Base-by-base conservation (phyloP, 805 yeast genomes). In the Komagataella populi region DNA sequence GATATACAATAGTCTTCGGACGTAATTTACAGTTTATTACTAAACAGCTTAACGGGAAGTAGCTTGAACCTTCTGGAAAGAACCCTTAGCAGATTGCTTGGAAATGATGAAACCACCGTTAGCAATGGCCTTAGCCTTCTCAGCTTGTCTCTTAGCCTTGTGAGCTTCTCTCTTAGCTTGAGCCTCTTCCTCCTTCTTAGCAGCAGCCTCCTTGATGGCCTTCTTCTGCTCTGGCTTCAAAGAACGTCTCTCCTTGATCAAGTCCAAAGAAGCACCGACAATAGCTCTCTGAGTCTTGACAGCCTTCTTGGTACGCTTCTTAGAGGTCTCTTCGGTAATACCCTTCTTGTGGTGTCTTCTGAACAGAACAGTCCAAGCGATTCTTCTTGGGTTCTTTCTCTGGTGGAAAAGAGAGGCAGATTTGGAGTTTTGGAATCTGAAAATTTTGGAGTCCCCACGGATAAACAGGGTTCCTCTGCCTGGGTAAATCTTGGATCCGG, bases 331-430 rank as follows among this genome's bases (percentile, higher is more conserved):
- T 83, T 93, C 99, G 70, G 96, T 83, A 72, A 91, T 82, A 81
- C 99, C 99, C 81, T 93, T 93, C 86, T 88, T 89, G 95, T 93
- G 98, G 80, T 91, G 96, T 80, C 96, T 87, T 84, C 99, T 91
- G 91, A 80, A 93, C 69, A 93, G 83, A 70, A 91, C 97, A 63
- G 99, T 93, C 99, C 99, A 93, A 61, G 98, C 83, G 73, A 93
- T 83, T 84, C 96, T 87, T 84, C 99, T 90, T 80, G 99, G 99
- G 90, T 93, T 93, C 95, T 93, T 93, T 85, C 97, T 89, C 83
- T 93, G 99, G 71, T 84, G 83, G 93, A 93, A 93, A 70, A 93
- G 84, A 72, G 98, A 89, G 68, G 96, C 91, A 71, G 95, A 82
- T 80, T 93, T 93, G 65, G 97, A 86, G 74, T 87, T 83, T 76